A percentile compares a stretch with the other conserved stretches of the same genome.
Evolutionary conservation across 1,139 yeast species (phyloP).

Genomic region (Keqinozyma sinolaborantium): DNA sequence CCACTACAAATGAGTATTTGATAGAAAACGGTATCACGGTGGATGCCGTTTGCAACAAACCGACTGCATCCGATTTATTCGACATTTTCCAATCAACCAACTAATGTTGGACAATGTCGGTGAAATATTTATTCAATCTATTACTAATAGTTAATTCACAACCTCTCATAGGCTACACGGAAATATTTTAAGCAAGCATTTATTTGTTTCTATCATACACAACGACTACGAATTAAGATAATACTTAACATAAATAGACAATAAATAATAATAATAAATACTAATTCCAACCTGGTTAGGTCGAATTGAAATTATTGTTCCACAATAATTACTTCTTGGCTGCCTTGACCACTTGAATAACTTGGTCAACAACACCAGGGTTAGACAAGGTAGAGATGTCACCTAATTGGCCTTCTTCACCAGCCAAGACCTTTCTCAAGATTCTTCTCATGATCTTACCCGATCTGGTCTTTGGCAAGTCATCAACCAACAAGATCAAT

Average conservation of each 20-base stretch:
- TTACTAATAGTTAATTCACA: background rate
- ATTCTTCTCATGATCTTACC: constrained; percentile 86
- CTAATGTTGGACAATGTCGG: no score
- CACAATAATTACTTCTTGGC: constrained; percentile 13
- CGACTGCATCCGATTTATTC: constrained; percentile 62
- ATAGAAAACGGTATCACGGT: constrained; percentile 50
- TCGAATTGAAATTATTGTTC: no score
- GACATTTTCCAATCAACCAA: constrained; percentile 9
- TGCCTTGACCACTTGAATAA: constrained; percentile 56
- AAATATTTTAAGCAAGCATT: no score
- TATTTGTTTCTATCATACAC: no score
- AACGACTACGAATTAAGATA: background rate
- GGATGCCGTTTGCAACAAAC: constrained; percentile 64
- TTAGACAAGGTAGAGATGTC: constrained; percentile 76
- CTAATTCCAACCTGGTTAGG: no score
- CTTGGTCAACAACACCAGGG: constrained; percentile 64
- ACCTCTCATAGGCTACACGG: background rate
- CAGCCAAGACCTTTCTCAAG: constrained; percentile 71
- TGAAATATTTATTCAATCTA: no score
- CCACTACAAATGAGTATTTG: constrained; percentile 77
- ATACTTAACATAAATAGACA: no score
- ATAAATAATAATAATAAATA: no score
- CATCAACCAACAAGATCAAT: constrained; percentile 65
- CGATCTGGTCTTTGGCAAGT: constrained; percentile 79
- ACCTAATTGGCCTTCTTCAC: constrained; percentile 76